Percentiles rank a stretch among this genome's conserved stretches.
Evolutionary conservation across 441 rosid species (phyloP).

Genomic region (Populus hybrid): DNA sequence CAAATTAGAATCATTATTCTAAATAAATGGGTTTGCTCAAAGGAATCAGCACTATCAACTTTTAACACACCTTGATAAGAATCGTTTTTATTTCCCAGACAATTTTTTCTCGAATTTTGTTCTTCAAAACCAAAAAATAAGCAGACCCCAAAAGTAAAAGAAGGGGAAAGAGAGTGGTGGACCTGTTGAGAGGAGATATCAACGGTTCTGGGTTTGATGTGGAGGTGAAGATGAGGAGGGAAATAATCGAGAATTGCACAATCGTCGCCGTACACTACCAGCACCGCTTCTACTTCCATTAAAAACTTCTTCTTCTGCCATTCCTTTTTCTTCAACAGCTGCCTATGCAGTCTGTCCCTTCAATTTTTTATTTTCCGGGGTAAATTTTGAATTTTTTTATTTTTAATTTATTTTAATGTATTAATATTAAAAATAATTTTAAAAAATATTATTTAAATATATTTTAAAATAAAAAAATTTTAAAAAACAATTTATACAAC

Average conservation of each 20-base stretch:
- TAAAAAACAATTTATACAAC: too few species aligned
- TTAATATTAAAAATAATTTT: too few species aligned
- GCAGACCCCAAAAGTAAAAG: neutral
- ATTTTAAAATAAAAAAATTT: too few species aligned
- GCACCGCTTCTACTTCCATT: constrained; percentile 74
- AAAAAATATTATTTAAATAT: too few species aligned
- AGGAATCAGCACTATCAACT: neutral
- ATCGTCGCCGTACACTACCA: constrained; percentile 71
- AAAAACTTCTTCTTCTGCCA: constrained; percentile 47
- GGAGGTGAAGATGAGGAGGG: constrained; percentile 73
- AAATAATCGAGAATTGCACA: constrained; percentile 49
- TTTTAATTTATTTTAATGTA: too few species aligned
- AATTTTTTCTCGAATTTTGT: neutral
- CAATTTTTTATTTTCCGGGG: too few species aligned
- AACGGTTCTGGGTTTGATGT: constrained; percentile 76
- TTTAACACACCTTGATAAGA: neutral
- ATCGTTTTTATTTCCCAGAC: neutral
- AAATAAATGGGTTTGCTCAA: neutral
- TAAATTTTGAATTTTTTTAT: too few species aligned
- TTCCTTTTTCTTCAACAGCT: constrained; percentile 5
- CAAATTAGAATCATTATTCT: neutral
- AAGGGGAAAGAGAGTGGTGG: neutral
- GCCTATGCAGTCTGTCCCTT: neutral
- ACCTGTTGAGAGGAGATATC: constrained; percentile 93
- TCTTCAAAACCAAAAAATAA: neutral